Percentiles rank a stretch among this genome's conserved stretches.
phyloP scores from a whole-genome alignment of 805 yeast species.

The Yarrowia bubula region DNA sequence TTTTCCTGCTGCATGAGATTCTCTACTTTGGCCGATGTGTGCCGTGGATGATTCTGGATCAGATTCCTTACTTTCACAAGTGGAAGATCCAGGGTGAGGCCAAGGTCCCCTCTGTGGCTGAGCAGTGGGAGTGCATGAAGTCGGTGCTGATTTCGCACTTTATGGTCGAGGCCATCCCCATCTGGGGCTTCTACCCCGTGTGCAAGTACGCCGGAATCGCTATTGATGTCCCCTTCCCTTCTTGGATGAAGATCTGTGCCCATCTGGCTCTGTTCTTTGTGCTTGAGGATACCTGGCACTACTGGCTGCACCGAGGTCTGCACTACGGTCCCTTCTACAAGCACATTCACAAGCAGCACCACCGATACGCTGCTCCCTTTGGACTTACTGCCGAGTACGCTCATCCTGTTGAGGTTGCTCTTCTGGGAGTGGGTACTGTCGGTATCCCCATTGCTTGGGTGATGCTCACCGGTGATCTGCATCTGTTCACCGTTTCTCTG shows the following conservation, averaged over 20 bases:
- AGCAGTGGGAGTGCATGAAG: slow-evolving; percentile 91
- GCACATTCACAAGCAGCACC: slow-evolving; percentile 95
- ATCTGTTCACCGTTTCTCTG: slow-evolving; percentile 79
- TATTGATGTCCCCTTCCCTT: slow-evolving; percentile 82
- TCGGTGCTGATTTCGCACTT: slow-evolving; percentile 82
- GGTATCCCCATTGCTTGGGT: slow-evolving; percentile 90
- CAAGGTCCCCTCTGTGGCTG: slow-evolving; percentile 72
- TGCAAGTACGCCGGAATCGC: slow-evolving; percentile 78
- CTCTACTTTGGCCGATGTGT: slow-evolving; percentile 88
- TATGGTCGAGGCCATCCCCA: slow-evolving; percentile 91
- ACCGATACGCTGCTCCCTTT: slow-evolving; percentile 96
- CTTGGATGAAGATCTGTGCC: slow-evolving; percentile 51
- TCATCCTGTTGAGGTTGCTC: slow-evolving; percentile 89
- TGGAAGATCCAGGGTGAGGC: slow-evolving; percentile 82
- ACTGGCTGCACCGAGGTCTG: slow-evolving; percentile 88
- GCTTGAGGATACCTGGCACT: slow-evolving; percentile 94
- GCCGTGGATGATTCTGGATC: slow-evolving; percentile 89
- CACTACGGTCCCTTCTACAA: slow-evolving; percentile 89
- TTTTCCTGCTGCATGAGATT: slow-evolving; percentile 78
- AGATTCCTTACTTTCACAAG: slow-evolving; percentile 77
- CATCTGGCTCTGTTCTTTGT: slow-evolving; percentile 80
- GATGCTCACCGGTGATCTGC: slow-evolving; percentile 70
- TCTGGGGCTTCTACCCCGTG: slow-evolving; percentile 95
- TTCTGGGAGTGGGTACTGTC: slow-evolving; percentile 92
- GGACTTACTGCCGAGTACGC: slow-evolving; percentile 98